Base-by-base conservation (phyloP, 1,284 basidiomycete species). In the Lignosus rhinocerotis region DNA sequence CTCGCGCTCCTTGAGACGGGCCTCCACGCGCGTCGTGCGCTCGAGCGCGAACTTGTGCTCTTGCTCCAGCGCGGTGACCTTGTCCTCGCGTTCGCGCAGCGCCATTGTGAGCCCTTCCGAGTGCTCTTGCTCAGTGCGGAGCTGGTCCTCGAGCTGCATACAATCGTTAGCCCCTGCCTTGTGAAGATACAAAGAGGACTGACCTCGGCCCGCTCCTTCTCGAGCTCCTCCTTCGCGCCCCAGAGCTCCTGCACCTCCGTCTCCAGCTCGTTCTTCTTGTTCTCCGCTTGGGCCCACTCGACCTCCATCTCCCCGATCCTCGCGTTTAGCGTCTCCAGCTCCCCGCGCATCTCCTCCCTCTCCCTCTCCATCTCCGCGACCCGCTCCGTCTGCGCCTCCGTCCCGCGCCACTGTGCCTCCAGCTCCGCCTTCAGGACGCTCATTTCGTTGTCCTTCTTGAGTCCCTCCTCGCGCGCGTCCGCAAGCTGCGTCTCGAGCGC, bases 401-500 rank as follows among this genome's bases (percentile, higher is more conserved):
- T 84, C 62, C 85, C 76, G 51, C 78, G 76, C 81, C 85, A 86
- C 69, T 85, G 86, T 7, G 83, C 81, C 63, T 86, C 82, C 41
- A 87, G 70, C 69, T 88, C 84, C 1, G 75, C 72, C 70, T 81
- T 81, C 54, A 87, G 72, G 16, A 79, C 72, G 3, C 63, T 67
- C 25, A 79, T 72, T 66, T 86, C 83, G 39, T 82, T 77, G 25
- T 83, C 79, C 52, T 78, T 78, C 25, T 70, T 66, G 45, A 67
- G 55, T 9, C 73, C 65, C 36, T 73, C 69, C 55, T 70, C 66
- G 12, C 71, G 64, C 6, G 69, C 65, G 33, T 64, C 64, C 31
- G 70, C 68, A 2, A 75, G 61, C 53, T 73, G 67, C 9, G 58
- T 57, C 55, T 70, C 65, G 17, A 82, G 53, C 0, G 52, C 42